Conservation (phyloP, 352 stramenopile species). For the Phytophthora tentaculata region DNA sequence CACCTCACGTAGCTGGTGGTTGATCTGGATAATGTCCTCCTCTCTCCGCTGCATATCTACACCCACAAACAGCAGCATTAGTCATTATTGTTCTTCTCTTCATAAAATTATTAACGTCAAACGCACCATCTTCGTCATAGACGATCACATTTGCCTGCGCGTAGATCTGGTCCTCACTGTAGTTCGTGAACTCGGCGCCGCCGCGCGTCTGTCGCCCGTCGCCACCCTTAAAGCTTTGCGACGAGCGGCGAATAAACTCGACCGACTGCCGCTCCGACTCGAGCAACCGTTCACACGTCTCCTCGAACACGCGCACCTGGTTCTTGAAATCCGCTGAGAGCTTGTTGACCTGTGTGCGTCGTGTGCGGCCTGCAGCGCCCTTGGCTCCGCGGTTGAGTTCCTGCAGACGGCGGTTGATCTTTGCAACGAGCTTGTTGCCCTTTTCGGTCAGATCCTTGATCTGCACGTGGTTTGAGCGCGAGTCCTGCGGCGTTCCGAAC, state of each 20-base stretch:
- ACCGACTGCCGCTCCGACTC: constrained; percentile 78
- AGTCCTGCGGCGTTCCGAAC: constrained; percentile 85
- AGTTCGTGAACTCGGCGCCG: constrained; percentile 69
- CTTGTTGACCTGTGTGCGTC: constrained; percentile 81
- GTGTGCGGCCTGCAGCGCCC: constrained; percentile 48
- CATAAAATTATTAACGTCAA: background rate
- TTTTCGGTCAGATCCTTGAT: constrained; percentile 86
- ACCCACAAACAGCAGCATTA: constrained; percentile 13
- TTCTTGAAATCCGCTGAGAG: constrained; percentile 88
- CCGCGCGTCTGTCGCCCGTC: constrained; percentile 35
- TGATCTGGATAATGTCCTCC: constrained; percentile 90
- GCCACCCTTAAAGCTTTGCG: constrained; percentile 63
- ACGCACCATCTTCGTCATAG: constrained; percentile 87
- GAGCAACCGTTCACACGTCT: constrained; percentile 72
- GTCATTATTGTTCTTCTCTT: background rate
- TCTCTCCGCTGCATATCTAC: constrained; percentile 80
- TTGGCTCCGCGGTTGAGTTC: constrained; percentile 68
- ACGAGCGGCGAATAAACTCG: constrained; percentile 83
- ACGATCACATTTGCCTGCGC: constrained; percentile 83
- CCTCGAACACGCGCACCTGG: constrained; percentile 76
- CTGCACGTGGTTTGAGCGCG: constrained; percentile 80
- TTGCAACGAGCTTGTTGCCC: constrained; percentile 80
- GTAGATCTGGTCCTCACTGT: constrained; percentile 90
- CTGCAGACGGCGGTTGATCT: constrained; percentile 79
- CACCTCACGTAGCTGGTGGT: constrained; percentile 85